Conservation (phyloP, 257 asterid genomes). For the Capsicum baccatum region DNA sequence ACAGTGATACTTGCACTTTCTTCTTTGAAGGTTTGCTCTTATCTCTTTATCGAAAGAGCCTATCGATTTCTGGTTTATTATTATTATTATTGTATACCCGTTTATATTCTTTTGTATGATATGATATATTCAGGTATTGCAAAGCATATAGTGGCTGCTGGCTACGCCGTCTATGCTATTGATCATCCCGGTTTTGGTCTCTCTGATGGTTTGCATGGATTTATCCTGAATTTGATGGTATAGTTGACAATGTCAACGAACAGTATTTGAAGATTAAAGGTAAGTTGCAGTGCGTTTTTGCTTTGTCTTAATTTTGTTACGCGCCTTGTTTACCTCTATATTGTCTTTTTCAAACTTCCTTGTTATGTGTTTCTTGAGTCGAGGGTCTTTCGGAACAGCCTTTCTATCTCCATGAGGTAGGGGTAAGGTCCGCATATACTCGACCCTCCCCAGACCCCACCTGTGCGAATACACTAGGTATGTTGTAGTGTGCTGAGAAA, state of each 20-base stretch:
- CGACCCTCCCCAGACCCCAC: too few relatives aligned
- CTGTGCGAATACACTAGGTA: too few relatives aligned
- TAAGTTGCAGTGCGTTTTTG: conserved; percentile 17
- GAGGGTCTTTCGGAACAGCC: too few relatives aligned
- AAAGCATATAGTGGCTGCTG: conserved; percentile 81
- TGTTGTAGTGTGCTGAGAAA: too few relatives aligned
- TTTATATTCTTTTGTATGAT: background rate
- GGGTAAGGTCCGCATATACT: too few relatives aligned
- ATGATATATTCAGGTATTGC: conserved; percentile 74
- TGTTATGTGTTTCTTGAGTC: too few relatives aligned
- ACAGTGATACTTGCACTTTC: conserved; percentile 98
- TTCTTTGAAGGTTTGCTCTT: conserved; percentile 88
- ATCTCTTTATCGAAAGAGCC: background rate
- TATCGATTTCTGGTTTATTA: background rate
- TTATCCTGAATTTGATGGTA: conserved; percentile 74
- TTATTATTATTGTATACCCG: background rate
- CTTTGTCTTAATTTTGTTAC: background rate
- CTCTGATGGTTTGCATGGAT: conserved; percentile 95
- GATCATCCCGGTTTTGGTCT: conserved; percentile 99
- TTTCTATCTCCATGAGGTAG: too few relatives aligned
- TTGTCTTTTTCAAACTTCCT: too few relatives aligned
- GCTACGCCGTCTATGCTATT: conserved; percentile 94
- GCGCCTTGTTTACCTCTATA: too few relatives aligned
- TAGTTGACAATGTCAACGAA: conserved; percentile 86
- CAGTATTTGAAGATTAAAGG: conserved; percentile 79